Base-by-base conservation (phyloP, 176 grass and related monocot species). In the Cenchrus fungigraminus region DNA sequence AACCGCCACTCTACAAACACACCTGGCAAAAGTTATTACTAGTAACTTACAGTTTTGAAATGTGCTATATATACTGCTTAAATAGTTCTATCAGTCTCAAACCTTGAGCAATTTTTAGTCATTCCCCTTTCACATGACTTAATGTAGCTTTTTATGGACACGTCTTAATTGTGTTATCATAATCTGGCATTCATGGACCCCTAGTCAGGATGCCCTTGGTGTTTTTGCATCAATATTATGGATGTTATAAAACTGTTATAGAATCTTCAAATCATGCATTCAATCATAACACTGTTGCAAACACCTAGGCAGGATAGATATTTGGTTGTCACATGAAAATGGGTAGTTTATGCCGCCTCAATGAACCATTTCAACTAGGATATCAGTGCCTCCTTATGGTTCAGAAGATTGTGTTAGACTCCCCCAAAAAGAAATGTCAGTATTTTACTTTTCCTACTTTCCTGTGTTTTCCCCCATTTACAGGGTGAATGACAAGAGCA, bases 401-500 rank as follows among this genome's bases (percentile, higher is more conserved):
- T 20, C 55, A 19, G 55, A 6, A 57, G 17, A 19, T 57, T 57
- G 22, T 61, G 58, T 25, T 61, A 16, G 4, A 66, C 14, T 57
- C 63, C 12, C 29, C 2, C 37, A 14, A 17, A 11, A 63, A 37
- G 60, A 28, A 3, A 40, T 44, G 5, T 65, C 4, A 44, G 57
- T 14, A 8, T 34, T 32, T 84, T 49, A 56, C 37, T 83, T 58
- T 56, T 4, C 72, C 42, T 77, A 54, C 20, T 37, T 76, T 85
- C 60, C 7, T 40, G 32, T 88, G 59, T 53, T 67, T 5, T 71
- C 31, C 45, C 2, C 45, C 4, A 49, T 77, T 1, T 31, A 73
- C 79, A 98, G 96, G 93, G 96, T 94, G 71, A 80, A 78, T 20
- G 93, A 98, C 82, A 98, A 83, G 79, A 98, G 80, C 83, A 89